Evolutionary conservation across 1,284 basidiomycete species (phyloP), one percentile per base, ranked within the genome.

Genomic region (Laetiporus sulphureus): DNA sequence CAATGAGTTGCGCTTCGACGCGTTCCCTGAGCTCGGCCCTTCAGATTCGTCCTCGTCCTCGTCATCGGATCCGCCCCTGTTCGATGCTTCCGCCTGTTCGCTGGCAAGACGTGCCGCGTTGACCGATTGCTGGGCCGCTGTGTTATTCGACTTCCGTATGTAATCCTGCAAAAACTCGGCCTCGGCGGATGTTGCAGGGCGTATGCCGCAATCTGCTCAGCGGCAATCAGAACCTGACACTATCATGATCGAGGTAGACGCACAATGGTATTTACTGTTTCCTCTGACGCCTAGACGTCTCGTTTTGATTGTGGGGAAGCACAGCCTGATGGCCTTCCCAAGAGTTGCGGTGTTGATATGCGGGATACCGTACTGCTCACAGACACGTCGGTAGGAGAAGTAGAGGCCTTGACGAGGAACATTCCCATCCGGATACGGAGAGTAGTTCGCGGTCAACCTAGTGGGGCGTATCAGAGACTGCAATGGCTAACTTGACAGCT

Each of bases 321-420:
- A 91, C 43, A 88, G 77, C 48, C 91, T 75, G 56, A 96, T 92
- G 38, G 91, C 91, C 66, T 96, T 95, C 49, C 91, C 91, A 54
- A 95, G 75, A 4, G 91, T 92, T 47, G 92, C 91, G 32, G 91
- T 91, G 69, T 93, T 95, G 69, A 94, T 91, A 57, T 92, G 88
- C 46, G 87, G 87, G 51, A 92, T 89, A 39, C 84, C 82, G 64
- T 91, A 89, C 64, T 87, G 81, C 65, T 90, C 86, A 64, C 91
- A 94, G 42, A 91, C 82, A 47, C 88, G 74, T 49, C 91, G 79
- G 67, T 94, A 95, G 31, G 90, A 92, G 59, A 91, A 89, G 65
- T 94, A 95, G 41, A 95, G 75, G 38, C 87, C 79, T 65, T 94
- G 83, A 56, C 89, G 75, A 48, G 84, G 80, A 54, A 92, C 89